Evolutionary conservation across 495 filamentous ascomycete species (phyloP).

Genomic region (Aspergillus conjunctus): DNA sequence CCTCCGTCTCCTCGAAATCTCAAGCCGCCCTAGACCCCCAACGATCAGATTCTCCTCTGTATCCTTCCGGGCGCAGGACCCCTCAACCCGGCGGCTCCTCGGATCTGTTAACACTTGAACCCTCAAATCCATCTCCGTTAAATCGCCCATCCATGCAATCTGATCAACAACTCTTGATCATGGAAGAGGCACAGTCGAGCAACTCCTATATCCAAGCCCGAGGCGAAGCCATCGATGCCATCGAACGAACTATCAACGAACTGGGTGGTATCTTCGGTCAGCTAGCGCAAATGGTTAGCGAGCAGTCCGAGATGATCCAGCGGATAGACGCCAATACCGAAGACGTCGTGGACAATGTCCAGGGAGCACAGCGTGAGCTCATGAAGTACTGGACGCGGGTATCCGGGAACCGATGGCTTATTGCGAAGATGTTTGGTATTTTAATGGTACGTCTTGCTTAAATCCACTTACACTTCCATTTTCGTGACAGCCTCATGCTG

Average conservation of each 20-base stretch:
- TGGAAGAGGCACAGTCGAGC: slow-evolving; percentile 86
- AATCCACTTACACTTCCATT: slow-evolving; percentile 49
- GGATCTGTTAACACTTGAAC: slow-evolving; percentile 85
- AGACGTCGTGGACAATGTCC: slow-evolving; percentile 94
- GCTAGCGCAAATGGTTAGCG: slow-evolving; percentile 94
- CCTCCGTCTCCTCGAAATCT: slow-evolving; percentile 79
- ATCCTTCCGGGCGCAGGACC: slow-evolving; percentile 72
- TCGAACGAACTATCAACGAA: slow-evolving; percentile 92
- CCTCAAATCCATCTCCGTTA: slow-evolving; percentile 59
- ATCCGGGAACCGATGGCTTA: slow-evolving; percentile 90
- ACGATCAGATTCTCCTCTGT: slow-evolving; percentile 77
- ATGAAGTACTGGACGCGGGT: slow-evolving; percentile 97
- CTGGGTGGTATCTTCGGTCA: slow-evolving; percentile 96
- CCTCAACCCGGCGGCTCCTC: slow-evolving; percentile 60
- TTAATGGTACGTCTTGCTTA: slow-evolving; percentile 58
- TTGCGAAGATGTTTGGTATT: slow-evolving; percentile 99
- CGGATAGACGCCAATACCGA: slow-evolving; percentile 94
- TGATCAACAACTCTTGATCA: slow-evolving; percentile 87
- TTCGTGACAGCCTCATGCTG: neutral
- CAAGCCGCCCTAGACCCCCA: slow-evolving; percentile 60
- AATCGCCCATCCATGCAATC: slow-evolving; percentile 57
- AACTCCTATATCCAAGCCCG: slow-evolving; percentile 92
- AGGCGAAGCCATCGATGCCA: slow-evolving; percentile 94
- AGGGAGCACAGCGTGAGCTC: slow-evolving; percentile 88
- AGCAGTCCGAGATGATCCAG: slow-evolving; percentile 93